Percentiles rank a stretch among this genome's conserved stretches.
These are phyloP conservation scores for Xylariaceae sp. DNA, from an alignment of 2,329 filamentous ascomycete genomes.

Conservation along the genomic window DNA sequence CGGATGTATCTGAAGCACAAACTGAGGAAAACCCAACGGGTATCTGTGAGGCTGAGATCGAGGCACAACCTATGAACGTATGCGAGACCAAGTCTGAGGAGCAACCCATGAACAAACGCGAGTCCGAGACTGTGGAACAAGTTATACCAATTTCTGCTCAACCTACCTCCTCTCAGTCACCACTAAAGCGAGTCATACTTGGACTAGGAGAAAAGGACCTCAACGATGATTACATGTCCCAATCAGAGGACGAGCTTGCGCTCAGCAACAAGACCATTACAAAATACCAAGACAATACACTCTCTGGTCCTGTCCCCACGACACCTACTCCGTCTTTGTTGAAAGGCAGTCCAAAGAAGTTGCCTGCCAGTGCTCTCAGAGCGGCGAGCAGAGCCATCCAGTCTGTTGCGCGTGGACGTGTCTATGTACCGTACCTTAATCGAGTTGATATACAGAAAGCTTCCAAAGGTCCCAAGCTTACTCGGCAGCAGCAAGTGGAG, in stretches of 20 bases:
- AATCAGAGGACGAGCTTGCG: constrained; percentile 62
- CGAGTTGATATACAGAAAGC: constrained; percentile 70
- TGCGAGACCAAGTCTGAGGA: background rate
- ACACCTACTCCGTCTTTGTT: constrained; percentile 51
- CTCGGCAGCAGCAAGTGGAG: constrained; percentile 37
- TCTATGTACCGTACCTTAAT: no score
- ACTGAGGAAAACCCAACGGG: no score
- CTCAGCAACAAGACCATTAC: constrained; percentile 39
- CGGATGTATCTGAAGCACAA: background rate
- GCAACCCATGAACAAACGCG: constrained; percentile 33
- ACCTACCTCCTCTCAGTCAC: constrained; percentile 41
- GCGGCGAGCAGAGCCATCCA: constrained; percentile 39
- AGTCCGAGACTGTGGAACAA: constrained; percentile 19
- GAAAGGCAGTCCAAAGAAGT: constrained; percentile 31
- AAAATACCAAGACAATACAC: constrained; percentile 36
- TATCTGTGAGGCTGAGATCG: background rate
- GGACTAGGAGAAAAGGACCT: constrained; percentile 57
- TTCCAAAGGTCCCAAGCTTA: constrained; percentile 58
- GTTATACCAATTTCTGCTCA: constrained; percentile 23
- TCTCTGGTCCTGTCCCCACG: constrained; percentile 44
- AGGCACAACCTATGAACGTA: background rate
- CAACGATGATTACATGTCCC: constrained; percentile 52
- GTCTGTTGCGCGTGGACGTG: no score
- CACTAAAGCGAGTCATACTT: constrained; percentile 45
- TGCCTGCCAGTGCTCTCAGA: constrained; percentile 39